Base-by-base conservation (phyloP, 140 eudicot genomes). In the Oenanthe javanica region DNA sequence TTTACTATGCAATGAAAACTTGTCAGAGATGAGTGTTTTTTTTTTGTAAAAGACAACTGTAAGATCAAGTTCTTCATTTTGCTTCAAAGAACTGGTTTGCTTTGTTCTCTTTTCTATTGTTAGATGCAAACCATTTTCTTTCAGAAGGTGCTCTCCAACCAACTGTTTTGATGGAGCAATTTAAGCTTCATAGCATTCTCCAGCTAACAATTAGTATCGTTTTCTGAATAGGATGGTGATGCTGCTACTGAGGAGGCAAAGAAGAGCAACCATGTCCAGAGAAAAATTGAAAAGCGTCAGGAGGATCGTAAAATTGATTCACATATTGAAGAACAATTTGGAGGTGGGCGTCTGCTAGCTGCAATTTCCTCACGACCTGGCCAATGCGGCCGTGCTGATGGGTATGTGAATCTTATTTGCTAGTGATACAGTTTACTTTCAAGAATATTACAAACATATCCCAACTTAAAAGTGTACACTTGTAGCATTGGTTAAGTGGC, bases 241-340 rank as follows among this genome's bases (percentile, higher is more conserved):
- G 78, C 78, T 75, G 63, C 42, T 13, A 11, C 78, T 11, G 78
- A 75, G 78, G 78, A 75, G 61, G 78, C 78, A 21, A 75, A 48
- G 61, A 75, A 75, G 78, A 75, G 78, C 78, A 75, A 75, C 78
- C 78, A 75, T 75, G 78, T 75, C 15, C 61, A 75, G 61, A 75
- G 78, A 13, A 75, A 75, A 48, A 75, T 75, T 75, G 21, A 75
- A 43, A 48, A 75, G 78, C 78, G 78, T 23, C 78, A 75, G 4
- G 78, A 48, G 45, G 78, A 75, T 49, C 78, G 78, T 10, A 74
- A 74, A 43, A 74, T 74, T 74, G 78, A 75, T 6, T 6, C 78
- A 8, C 78, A 75, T 75, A 48, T 75, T 48, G 78, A 75, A 47
- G 78, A 75, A 13, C 78, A 75, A 75, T 75, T 75, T 75, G 78